Conservation (phyloP, 805 yeast species). For the Candida ulmi region DNA sequence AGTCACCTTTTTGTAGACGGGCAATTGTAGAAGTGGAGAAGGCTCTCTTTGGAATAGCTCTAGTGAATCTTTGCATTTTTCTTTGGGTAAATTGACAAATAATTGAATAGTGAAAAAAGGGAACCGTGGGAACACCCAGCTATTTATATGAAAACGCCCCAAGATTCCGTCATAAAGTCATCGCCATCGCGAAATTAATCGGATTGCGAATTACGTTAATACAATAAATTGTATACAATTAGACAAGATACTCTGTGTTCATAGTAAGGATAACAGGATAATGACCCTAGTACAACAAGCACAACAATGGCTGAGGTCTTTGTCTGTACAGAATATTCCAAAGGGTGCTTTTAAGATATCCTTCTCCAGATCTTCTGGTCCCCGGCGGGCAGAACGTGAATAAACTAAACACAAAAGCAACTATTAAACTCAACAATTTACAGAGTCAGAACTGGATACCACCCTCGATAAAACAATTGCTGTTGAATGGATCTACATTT, state of each 20-base stretch:
- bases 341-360: constrained; percentile 35
- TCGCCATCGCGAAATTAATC: constrained; percentile 4
- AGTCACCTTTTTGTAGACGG: constrained; percentile 49
- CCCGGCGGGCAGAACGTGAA: constrained; percentile 87
- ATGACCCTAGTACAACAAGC: too few relatives aligned
- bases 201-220: constrained; percentile 13
- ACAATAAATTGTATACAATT: too few relatives aligned
- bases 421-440: constrained; percentile 46
- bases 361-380: constrained; percentile 66
- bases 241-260: too few relatives aligned
- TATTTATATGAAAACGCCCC: neutral
- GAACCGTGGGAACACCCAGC: neutral
- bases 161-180: neutral
- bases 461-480: constrained; percentile 36
- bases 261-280: too few relatives aligned
- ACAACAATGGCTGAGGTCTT: constrained; percentile 38
- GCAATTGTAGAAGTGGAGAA: constrained; percentile 22
- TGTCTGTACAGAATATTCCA: constrained; percentile 36
- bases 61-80: constrained; percentile 8
- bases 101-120: too few relatives aligned
- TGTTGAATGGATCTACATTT: constrained; percentile 15
- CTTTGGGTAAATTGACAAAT: neutral
- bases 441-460: constrained; percentile 57
- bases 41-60: constrained; percentile 15
- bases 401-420: constrained; percentile 61